Percentiles rank a stretch among this genome's conserved stretches.
phyloP scores from a whole-genome alignment of 441 rosid genomes.

The Syzygium malaccense region DNA sequence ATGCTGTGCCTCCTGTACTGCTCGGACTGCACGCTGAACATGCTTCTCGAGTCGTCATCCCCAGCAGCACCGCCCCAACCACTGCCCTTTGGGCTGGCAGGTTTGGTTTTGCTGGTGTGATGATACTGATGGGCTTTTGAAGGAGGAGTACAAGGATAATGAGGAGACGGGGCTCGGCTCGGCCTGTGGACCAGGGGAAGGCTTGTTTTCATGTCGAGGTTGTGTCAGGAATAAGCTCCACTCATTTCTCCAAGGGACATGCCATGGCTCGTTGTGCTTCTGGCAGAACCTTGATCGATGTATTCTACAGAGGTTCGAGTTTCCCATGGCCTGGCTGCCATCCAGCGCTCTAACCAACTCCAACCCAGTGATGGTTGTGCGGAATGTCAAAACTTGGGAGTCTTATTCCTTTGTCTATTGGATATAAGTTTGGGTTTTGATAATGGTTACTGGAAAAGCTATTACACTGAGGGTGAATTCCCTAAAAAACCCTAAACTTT shows the following conservation, averaged over 20 bases:
- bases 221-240: slow-evolving; percentile 29
- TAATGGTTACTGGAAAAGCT: too few relatives aligned
- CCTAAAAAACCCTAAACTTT: too few relatives aligned
- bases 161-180: slow-evolving; percentile 25
- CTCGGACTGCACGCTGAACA: slow-evolving; percentile 54
- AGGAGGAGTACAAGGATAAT: slow-evolving; percentile 44
- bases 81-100: slow-evolving; percentile 47
- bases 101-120: slow-evolving; percentile 27
- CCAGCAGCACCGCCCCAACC: slow-evolving; percentile 24
- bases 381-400: too few relatives aligned
- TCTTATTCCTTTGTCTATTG: too few relatives aligned
- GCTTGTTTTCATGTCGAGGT: slow-evolving; percentile 22
- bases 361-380: slow-evolving; percentile 86
- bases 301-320: slow-evolving; percentile 32
- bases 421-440: too few relatives aligned
- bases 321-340: slow-evolving; percentile 87
- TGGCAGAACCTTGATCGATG: slow-evolving; percentile 49
- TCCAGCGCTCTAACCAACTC: slow-evolving; percentile 99
- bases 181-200: slow-evolving; percentile 31
- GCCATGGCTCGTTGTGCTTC: slow-evolving; percentile 38
- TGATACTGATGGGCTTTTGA: slow-evolving; percentile 41
- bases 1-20: slow-evolving; percentile 68
- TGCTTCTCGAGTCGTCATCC: slow-evolving; percentile 67
- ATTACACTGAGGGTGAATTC: too few relatives aligned
- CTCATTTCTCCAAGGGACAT: slow-evolving; percentile 42